Evolutionary conservation across 108 stramenopile genomes (phyloP).

Genomic region (Licmophora abbreviata): DNA sequence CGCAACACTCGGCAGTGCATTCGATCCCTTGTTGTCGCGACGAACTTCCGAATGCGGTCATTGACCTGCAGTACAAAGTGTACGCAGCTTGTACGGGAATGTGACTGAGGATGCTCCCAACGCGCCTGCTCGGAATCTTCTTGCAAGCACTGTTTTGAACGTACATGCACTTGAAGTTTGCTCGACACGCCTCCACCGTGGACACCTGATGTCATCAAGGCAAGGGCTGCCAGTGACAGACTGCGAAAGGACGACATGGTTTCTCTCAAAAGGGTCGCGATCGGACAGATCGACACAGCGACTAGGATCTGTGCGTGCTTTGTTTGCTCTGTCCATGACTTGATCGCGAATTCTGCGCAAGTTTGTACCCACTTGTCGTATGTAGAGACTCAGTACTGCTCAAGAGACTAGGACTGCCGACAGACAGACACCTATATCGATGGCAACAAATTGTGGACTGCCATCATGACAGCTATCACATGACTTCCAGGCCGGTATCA

Average conservation of each 20-base stretch:
- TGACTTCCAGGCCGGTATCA: too few relatives aligned
- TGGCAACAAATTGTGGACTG: too few relatives aligned
- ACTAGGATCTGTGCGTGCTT: too few relatives aligned
- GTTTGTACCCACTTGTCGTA: too few relatives aligned
- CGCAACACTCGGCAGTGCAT: not conserved
- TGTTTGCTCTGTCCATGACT: too few relatives aligned
- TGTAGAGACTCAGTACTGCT: too few relatives aligned
- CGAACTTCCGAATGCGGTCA: not conserved
- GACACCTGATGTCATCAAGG: constrained; percentile 6
- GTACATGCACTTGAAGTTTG: constrained; percentile 48
- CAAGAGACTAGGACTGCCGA: too few relatives aligned
- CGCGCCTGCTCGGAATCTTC: not conserved
- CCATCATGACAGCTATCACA: too few relatives aligned
- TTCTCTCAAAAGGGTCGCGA: too few relatives aligned
- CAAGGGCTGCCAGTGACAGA: not conserved
- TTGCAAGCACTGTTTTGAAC: constrained; percentile 1
- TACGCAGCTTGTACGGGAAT: not conserved
- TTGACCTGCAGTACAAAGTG: not conserved
- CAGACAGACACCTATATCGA: too few relatives aligned
- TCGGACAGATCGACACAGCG: too few relatives aligned
- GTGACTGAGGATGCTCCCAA: not conserved
- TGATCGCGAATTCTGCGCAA: too few relatives aligned
- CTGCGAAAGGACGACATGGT: not conserved
- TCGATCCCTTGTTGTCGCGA: not conserved
- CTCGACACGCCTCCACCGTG: constrained; percentile 25